Evolutionary conservation across 2,329 filamentous ascomycete species (phyloP), one percentile per base, ranked within the genome.

Genomic region (Tetracladium maxilliforme): DNA sequence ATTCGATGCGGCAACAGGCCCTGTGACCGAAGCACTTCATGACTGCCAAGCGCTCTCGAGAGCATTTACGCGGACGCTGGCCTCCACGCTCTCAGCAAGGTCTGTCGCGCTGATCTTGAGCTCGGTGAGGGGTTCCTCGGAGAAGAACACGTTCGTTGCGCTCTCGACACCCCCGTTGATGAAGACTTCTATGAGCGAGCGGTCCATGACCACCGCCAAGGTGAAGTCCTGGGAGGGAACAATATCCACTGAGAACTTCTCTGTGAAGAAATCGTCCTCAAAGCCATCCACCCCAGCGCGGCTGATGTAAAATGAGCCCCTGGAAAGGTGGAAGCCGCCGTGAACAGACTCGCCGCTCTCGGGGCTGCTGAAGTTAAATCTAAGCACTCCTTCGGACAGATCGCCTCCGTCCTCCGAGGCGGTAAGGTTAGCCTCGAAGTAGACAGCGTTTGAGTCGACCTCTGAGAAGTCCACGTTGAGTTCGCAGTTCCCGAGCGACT

Each of bases 141-240:
- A 56, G 39, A 57, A 70, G 36, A 67, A 67, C 1, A 54, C 50
- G 22, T 56, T 50, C 3, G 63, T 69, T 0, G 45, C 65, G 16
- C 48, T 52, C 24, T 57, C 52, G 26, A 59, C 47, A 0, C 64
- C 65, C 2, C 54, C 54, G 28, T 66, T 58, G 15, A 69, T 29
- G 33, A 68, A 70, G 4, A 69, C 44, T 38, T 71, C 66, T 6
- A 67, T 44, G 14, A 71, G 58, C 9, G 51, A 58, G 5, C 62
- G 48, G 37, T 72, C 67, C 5, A 70, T 48, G 4, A 70, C 49
- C 1, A 56, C 58, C 24, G 56, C 54, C 17, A 70, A 30, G n/a
- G n/a, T n/a, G n/a, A n/a, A n/a, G n/a, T n/a, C n/a, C 12, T 24
- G 12, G 14, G 20, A 28, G 4, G 15, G 24, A 13, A 17, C 24